Conservation (phyloP, 257 asterid species). For the Solanum paucissectum region DNA sequence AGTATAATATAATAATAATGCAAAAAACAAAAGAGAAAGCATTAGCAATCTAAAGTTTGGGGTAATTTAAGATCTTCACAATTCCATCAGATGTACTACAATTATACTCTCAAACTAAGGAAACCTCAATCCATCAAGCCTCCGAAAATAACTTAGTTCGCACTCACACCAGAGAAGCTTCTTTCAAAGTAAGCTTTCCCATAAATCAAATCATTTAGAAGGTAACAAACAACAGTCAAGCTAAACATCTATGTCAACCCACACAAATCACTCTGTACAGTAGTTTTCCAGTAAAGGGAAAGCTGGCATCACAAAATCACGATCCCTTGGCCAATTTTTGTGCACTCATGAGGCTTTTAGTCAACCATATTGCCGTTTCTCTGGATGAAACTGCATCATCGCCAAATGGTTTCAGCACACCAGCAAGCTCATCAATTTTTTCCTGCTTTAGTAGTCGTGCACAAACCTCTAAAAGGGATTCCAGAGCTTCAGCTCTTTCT, state of each 20-base stretch:
- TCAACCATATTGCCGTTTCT: constrained; percentile 93
- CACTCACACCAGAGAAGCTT: not conserved
- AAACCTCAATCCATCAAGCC: not conserved
- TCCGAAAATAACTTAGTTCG: not conserved
- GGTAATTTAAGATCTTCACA: not conserved
- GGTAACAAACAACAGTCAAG: not conserved
- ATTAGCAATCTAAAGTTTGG: not conserved
- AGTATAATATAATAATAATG: not conserved
- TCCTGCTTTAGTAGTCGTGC: constrained; percentile 77
- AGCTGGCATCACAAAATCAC: constrained; percentile 6
- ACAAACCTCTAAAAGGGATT: constrained; percentile 84
- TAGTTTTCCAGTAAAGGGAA: not conserved
- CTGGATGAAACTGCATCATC: constrained; percentile 78
- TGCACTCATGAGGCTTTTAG: constrained; percentile 68
- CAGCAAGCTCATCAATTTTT: constrained; percentile 80
- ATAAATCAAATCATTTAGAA: not conserved
- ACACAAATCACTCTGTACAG: not conserved
- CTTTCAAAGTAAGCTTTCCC: not conserved
- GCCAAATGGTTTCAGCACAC: constrained; percentile 79
- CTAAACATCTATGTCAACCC: constrained; percentile 1
- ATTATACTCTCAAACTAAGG: not conserved
- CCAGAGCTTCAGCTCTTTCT: constrained; percentile 82
- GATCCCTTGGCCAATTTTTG: constrained; percentile 44
- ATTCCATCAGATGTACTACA: not conserved
- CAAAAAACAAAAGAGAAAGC: not conserved